phyloP scores from a whole-genome alignment of 352 stramenopile species.

The Globisporangium cystogenes region DNA sequence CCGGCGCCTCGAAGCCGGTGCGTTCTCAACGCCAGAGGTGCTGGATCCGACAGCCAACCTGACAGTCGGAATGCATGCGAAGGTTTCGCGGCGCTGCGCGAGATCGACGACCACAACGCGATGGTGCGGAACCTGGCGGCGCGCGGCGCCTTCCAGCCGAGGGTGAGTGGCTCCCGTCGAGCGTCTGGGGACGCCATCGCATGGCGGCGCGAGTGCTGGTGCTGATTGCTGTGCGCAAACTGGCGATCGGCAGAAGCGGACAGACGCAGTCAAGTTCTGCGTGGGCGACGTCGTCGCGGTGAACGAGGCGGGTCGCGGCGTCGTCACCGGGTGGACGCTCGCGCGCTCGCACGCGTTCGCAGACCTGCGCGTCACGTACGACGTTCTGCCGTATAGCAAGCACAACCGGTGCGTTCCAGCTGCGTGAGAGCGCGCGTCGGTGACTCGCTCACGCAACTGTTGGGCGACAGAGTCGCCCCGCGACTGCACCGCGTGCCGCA shows the following conservation, averaged over 20 bases:
- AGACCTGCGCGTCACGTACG: constrained; percentile 52
- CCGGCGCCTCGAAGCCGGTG: constrained; percentile 52
- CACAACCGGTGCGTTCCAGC: constrained; percentile 26
- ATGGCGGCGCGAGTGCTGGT: background rate
- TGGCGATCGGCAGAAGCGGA: constrained; percentile 29
- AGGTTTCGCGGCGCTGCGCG: constrained; percentile 48
- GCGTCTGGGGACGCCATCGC: too few relatives aligned
- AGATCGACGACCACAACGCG: constrained; percentile 70
- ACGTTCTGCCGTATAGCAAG: constrained; percentile 56
- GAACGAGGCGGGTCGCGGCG: constrained; percentile 38
- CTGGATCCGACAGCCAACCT: background rate
- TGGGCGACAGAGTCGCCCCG: background rate
- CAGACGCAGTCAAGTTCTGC: constrained; percentile 37
- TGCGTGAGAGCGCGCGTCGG: background rate
- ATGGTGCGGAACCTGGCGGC: constrained; percentile 40
- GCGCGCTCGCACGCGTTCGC: constrained; percentile 24
- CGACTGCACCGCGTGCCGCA: constrained; percentile 49
- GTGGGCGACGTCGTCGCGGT: constrained; percentile 73
- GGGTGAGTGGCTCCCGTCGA: constrained; percentile 32
- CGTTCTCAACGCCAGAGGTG: background rate
- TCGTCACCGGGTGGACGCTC: constrained; percentile 61
- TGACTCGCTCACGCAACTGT: background rate
- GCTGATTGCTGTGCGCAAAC: constrained; percentile 1
- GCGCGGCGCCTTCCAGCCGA: constrained; percentile 39
- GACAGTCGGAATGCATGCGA: background rate